Conservation (phyloP, 2,329 filamentous ascomycete genomes). For the Aspergillus latus region DNA sequence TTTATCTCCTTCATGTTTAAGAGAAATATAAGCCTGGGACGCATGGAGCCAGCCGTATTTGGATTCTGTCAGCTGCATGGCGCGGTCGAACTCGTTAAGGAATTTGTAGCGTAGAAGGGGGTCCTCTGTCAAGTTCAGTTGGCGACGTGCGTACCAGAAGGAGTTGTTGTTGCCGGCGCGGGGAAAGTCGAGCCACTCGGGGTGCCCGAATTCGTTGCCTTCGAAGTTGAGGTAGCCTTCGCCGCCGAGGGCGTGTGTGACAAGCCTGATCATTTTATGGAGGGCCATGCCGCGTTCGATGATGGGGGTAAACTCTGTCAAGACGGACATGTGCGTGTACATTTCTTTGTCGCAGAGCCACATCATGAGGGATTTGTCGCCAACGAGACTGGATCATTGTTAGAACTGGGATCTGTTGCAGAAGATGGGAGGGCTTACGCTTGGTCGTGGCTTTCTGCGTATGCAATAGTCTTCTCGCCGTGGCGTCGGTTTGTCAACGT, state of each 20-base stretch:
- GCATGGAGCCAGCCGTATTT: constrained; percentile 90
- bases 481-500: constrained; percentile 90
- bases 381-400: constrained; percentile 67
- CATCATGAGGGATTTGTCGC: constrained; percentile 96
- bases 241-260: constrained; percentile 87
- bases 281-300: constrained; percentile 89
- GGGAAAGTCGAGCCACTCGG: constrained; percentile 98
- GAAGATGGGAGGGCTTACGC: constrained; percentile 62
- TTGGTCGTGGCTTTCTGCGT: constrained; percentile 96
- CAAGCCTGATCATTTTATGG: constrained; percentile 95
- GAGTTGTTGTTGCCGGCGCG: constrained; percentile 89
- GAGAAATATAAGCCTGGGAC: constrained; percentile 82
- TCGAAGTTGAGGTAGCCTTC: constrained; percentile 99
- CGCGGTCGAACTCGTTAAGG: constrained; percentile 88
- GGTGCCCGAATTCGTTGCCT: constrained; percentile 97
- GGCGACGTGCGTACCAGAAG: constrained; percentile 90
- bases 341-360: constrained; percentile 96
- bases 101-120: constrained; percentile 80
- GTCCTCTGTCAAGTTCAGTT: constrained; percentile 91
- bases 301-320: constrained; percentile 79
- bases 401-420: not conserved
- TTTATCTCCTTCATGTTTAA: constrained; percentile 94
- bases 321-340: constrained; percentile 94
- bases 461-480: constrained; percentile 97
- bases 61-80: constrained; percentile 84